These are phyloP conservation scores for Lindgomyces ingoldianus DNA, from an alignment of 495 filamentous ascomycete species.

Conservation along the genomic window DNA sequence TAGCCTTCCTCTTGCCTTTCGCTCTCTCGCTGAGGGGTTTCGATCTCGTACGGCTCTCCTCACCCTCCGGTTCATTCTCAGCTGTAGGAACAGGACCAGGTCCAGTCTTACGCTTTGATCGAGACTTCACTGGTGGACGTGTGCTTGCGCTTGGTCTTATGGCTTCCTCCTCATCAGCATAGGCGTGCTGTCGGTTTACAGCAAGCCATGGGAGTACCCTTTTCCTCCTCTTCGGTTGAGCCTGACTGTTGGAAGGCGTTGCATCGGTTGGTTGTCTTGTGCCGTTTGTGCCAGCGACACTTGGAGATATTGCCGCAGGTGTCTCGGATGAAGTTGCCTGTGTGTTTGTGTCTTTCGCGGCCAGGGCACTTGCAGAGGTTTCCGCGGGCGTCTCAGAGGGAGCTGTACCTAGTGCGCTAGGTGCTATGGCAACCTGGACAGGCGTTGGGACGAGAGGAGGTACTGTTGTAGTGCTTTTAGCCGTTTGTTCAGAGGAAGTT, in stretches of 20 bases:
- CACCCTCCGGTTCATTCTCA: neutral
- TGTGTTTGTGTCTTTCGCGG: no score
- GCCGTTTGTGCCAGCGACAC: neutral
- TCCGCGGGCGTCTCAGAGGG: neutral
- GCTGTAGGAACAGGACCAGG: neutral
- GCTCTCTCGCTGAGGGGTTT: conserved; percentile 22
- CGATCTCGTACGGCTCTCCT: conserved; percentile 8
- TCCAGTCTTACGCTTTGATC: neutral
- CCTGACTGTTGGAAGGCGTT: neutral
- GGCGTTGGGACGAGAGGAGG: neutral
- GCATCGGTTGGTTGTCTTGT: neutral
- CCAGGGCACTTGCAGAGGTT: neutral
- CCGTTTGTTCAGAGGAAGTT: no score
- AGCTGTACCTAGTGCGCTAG: neutral
- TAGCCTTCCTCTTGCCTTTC: conserved; percentile 19
- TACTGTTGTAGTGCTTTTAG: no score
- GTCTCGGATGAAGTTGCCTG: no score
- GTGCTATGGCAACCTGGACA: neutral
- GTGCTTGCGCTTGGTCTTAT: neutral
- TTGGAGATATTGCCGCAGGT: no score
- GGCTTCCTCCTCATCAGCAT: neutral
- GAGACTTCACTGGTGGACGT: neutral
- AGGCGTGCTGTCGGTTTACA: neutral
- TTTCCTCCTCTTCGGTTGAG: neutral
- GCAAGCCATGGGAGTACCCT: conserved; percentile 9